These are phyloP conservation scores for Exsudoporus frostii DNA, from an alignment of 768 basidiomycete species.

Conservation along the genomic window DNA sequence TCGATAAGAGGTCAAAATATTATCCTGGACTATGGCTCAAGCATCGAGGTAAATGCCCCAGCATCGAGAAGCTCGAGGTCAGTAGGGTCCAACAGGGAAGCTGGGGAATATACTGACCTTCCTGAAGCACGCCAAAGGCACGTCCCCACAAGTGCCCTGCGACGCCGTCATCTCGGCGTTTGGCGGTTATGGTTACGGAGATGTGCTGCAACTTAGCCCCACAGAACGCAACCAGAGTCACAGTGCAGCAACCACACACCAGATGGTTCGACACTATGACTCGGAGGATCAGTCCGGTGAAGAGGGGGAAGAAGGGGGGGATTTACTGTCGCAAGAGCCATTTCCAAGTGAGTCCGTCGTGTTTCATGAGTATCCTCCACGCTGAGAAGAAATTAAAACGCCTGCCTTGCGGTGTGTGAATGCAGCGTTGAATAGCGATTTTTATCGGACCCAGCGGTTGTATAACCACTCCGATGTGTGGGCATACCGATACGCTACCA, in stretches of 20 bases:
- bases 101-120: constrained; percentile 9
- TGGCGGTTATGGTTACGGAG: background rate
- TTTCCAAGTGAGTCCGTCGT: constrained; percentile 25
- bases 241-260: background rate
- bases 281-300: constrained; percentile 11
- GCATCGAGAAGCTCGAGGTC: constrained; percentile 25
- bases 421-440: constrained; percentile 20
- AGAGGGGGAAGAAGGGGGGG: constrained; percentile 16
- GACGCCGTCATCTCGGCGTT: background rate
- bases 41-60: constrained; percentile 30
- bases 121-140: constrained; percentile 15
- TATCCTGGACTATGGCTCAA: constrained; percentile 36
- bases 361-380: background rate
- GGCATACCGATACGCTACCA: constrained; percentile 32
- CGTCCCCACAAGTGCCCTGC: background rate
- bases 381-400: constrained; percentile 2
- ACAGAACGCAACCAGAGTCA: background rate
- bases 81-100: constrained; percentile 5
- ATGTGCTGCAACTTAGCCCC: background rate
- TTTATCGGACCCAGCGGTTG: constrained; percentile 11
- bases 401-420: background rate
- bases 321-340: constrained; percentile 11
- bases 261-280: background rate
- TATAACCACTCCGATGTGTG: constrained; percentile 13
- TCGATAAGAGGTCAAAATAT: constrained; percentile 34